A percentile compares a stretch with the other conserved stretches of the same genome.
phyloP scores from a whole-genome alignment of 176 grass and related monocot genomes.

The Cenchrus fungigraminus region DNA sequence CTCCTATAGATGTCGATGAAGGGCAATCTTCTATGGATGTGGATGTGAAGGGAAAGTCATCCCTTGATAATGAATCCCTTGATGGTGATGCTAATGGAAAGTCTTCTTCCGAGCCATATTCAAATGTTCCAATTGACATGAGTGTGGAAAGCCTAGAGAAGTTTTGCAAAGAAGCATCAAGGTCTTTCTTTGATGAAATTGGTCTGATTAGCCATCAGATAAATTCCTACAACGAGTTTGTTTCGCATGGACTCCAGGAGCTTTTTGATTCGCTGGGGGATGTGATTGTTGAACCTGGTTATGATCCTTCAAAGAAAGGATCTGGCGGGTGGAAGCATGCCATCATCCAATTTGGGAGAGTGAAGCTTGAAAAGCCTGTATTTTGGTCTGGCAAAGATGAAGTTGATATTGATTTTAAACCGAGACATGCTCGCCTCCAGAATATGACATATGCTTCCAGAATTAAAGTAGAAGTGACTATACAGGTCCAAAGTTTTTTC shows the following conservation, averaged over 20 bases:
- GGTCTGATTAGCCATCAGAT: slow-evolving; percentile 88
- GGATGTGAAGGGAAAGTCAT: slow-evolving; percentile 39
- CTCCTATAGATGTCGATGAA: slow-evolving; percentile 42
- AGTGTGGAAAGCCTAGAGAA: slow-evolving; percentile 68
- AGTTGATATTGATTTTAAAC: slow-evolving; percentile 51
- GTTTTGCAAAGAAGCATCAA: slow-evolving; percentile 81
- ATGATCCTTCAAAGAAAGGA: slow-evolving; percentile 88
- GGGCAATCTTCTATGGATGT: slow-evolving; percentile 39
- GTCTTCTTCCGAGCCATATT: slow-evolving; percentile 15
- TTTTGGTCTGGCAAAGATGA: slow-evolving; percentile 69
- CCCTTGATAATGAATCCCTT: slow-evolving; percentile 8
- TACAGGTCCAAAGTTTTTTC: slow-evolving; percentile 56
- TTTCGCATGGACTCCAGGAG: slow-evolving; percentile 78
- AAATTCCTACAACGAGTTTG: slow-evolving; percentile 85
- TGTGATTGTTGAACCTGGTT: slow-evolving; percentile 71
- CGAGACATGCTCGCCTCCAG: slow-evolving; percentile 84
- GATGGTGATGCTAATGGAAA: slow-evolving; percentile 40
- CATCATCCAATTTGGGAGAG: slow-evolving; percentile 70
- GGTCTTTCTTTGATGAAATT: slow-evolving; percentile 74
- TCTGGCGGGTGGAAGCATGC: slow-evolving; percentile 76
- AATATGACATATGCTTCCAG: slow-evolving; percentile 90
- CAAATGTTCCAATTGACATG: slow-evolving; percentile 51
- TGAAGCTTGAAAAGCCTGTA: slow-evolving; percentile 60
- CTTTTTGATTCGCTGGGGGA: slow-evolving; percentile 85
- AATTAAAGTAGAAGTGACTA: slow-evolving; percentile 65